Evolutionary conservation across 2,329 filamentous ascomycete species (phyloP).

Genomic region (Colletotrichum caudatum): DNA sequence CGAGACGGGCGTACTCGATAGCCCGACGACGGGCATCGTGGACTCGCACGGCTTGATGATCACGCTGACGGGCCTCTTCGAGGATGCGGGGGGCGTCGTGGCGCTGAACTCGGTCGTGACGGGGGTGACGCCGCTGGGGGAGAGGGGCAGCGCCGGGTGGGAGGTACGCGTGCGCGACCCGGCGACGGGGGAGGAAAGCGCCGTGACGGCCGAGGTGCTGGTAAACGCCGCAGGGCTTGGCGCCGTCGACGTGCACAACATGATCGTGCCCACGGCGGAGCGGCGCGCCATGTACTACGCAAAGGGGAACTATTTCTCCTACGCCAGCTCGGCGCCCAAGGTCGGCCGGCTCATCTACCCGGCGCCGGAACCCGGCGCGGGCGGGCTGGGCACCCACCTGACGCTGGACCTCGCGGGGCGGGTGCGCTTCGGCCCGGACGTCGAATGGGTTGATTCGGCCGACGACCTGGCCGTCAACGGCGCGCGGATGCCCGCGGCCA

Average conservation of each 20-base stretch:
- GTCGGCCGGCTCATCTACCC: slow-evolving; percentile 87
- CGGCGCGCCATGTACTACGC: slow-evolving; percentile 80
- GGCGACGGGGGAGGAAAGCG: slow-evolving; percentile 59
- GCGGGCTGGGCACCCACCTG: slow-evolving; percentile 90
- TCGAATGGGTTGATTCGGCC: slow-evolving; percentile 87
- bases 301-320: slow-evolving; percentile 96
- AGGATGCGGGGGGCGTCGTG: slow-evolving; percentile 79
- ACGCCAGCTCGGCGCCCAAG: slow-evolving; percentile 71
- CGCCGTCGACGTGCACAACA: slow-evolving; percentile 82
- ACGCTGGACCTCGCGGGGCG: slow-evolving; percentile 89
- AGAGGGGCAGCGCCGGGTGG: slow-evolving; percentile 73
- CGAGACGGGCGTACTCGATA: slow-evolving; percentile 81
- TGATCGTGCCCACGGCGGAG: slow-evolving; percentile 73
- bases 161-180: slow-evolving; percentile 68
- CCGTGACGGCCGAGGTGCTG: slow-evolving; percentile 79
- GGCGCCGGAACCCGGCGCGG: slow-evolving; percentile 82
- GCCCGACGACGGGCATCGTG: slow-evolving; percentile 87
- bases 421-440: slow-evolving; percentile 92
- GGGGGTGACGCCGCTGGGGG: slow-evolving; percentile 63
- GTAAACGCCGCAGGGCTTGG: slow-evolving; percentile 89
- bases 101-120: slow-evolving; percentile 77
- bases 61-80: slow-evolving; percentile 80
- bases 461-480: slow-evolving; percentile 76
- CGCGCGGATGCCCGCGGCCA: slow-evolving; percentile 72
- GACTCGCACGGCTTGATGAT: slow-evolving; percentile 90